Evolutionary conservation across 2,329 filamentous ascomycete genomes (phyloP).

Genomic region (Dothistroma pini): DNA sequence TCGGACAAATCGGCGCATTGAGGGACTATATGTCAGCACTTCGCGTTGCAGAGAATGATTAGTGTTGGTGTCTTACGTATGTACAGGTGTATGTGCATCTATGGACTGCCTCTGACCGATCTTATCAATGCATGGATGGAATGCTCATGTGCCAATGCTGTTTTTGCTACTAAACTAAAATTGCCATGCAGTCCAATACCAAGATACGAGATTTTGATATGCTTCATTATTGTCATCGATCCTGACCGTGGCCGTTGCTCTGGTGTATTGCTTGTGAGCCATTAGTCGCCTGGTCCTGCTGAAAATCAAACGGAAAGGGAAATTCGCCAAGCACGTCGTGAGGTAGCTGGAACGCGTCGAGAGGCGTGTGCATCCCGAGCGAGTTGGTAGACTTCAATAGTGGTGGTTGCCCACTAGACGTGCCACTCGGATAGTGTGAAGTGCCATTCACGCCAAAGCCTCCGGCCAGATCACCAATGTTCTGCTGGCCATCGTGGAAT

Average conservation of each 20-base stretch:
- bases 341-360: constrained; percentile 40
- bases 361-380: constrained; percentile 21
- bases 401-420: not conserved
- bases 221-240: not conserved
- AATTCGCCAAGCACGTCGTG: constrained; percentile 41
- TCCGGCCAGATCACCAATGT: not conserved
- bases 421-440: not conserved
- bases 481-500: constrained; percentile 5
- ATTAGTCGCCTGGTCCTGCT: constrained; percentile 8
- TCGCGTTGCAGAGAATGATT: not conserved
- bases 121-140: not conserved
- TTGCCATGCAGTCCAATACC: not conserved
- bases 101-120: not conserved
- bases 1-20: too few species aligned
- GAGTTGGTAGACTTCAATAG: constrained; percentile 12
- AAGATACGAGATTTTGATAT: not conserved
- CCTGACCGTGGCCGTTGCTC: not conserved
- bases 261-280: not conserved
- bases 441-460: not conserved
- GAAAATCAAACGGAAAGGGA: constrained; percentile 38
- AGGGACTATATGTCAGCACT: not conserved
- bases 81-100: not conserved
- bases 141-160: not conserved
- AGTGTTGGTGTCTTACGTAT: not conserved
- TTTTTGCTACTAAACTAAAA: not conserved